Evolutionary conservation across 2,329 filamentous ascomycete species (phyloP).

Genomic region (Neophaeococcomyces mojaviensis): DNA sequence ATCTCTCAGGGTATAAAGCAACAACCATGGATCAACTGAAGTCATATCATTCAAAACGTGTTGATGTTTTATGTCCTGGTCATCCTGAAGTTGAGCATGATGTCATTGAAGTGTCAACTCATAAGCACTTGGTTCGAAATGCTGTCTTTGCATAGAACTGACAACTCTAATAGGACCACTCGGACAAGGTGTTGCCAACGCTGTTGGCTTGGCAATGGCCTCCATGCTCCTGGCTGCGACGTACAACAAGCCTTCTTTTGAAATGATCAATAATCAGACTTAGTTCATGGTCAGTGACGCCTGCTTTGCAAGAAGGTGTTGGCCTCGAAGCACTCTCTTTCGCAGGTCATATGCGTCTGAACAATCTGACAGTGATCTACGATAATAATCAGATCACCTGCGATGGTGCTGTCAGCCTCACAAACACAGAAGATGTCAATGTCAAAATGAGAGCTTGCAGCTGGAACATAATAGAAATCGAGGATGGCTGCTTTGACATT

Average conservation of each 20-base stretch:
- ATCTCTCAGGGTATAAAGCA: conserved; percentile 46
- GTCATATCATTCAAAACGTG: conserved; percentile 42
- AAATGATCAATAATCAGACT: conserved; percentile 43
- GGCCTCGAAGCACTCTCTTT: conserved; percentile 50
- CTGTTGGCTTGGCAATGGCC: conserved; percentile 52
- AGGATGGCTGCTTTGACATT: conserved; percentile 48
- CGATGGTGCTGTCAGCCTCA: conserved; percentile 48
- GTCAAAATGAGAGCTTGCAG: conserved; percentile 50
- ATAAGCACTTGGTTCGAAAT: too few relatives aligned
- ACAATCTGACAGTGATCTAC: conserved; percentile 52
- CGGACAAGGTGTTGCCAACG: conserved; percentile 53
- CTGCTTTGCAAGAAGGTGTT: conserved; percentile 53
- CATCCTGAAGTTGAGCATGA: conserved; percentile 46
- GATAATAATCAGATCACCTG: conserved; percentile 57
- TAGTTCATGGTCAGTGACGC: conserved; percentile 54
- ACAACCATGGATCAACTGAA: conserved; percentile 54
- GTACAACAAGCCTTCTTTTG: conserved; percentile 44
- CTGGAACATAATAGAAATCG: conserved; percentile 49
- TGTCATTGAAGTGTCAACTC: conserved; percentile 51
- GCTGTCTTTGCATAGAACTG: too few relatives aligned
- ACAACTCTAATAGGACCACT: too few relatives aligned
- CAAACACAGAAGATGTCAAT: conserved; percentile 51
- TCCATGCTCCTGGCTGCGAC: conserved; percentile 46
- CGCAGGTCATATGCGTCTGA: conserved; percentile 48
- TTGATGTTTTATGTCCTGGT: conserved; percentile 33